Evolutionary conservation across 495 filamentous ascomycete species (phyloP), one percentile per base, ranked within the genome.

Genomic region (Penicillium longicatenatum): DNA sequence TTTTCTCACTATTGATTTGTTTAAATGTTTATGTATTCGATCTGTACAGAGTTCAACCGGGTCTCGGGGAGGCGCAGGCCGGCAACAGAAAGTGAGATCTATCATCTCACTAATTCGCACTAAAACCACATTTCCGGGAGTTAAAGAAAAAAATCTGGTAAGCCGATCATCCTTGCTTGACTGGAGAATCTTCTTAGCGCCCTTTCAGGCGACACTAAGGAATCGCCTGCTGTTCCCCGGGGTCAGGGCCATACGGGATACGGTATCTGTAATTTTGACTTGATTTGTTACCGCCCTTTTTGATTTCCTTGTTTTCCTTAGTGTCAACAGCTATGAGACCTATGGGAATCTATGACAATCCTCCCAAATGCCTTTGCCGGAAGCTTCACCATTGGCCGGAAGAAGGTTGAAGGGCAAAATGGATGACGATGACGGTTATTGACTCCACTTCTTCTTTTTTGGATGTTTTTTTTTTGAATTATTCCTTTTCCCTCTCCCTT

Each of bases 31-130:
- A n/a, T 54, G 44, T 55, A 47, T 46, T 44, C 51, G 12, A 35
- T 35, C 48, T 21, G 22, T 39, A 24, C 31, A 56, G 51, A 39
- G 30, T 49, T 45, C 31, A 33, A 49, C 53, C 30, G 47, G 57
- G 31, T 50, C 51, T 58, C 59, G 57, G 51, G 63, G 55, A 63
- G 59, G 57, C 54, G 48, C 57, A 64, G 65, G 64, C 60, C 54
- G 66, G 20, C 61, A 48, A 55, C 39, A 59, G 63, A 47, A 37
- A 50, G 62, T 69, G 66, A 75, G 74, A 77, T 77, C 74, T 75
- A 77, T 77, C 72, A 75, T 73, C 73, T 74, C 65, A 71, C 68
- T 70, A 71, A 69, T 55, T 65, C 63, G 46, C 70, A 72, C 74
- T 73, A 72, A 72, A 69, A 71, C 71, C 74, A 77, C 60, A 68